These are phyloP conservation scores for Eudorina sp. DNA, from an alignment of 139 green algal species.

Conservation along the genomic window DNA sequence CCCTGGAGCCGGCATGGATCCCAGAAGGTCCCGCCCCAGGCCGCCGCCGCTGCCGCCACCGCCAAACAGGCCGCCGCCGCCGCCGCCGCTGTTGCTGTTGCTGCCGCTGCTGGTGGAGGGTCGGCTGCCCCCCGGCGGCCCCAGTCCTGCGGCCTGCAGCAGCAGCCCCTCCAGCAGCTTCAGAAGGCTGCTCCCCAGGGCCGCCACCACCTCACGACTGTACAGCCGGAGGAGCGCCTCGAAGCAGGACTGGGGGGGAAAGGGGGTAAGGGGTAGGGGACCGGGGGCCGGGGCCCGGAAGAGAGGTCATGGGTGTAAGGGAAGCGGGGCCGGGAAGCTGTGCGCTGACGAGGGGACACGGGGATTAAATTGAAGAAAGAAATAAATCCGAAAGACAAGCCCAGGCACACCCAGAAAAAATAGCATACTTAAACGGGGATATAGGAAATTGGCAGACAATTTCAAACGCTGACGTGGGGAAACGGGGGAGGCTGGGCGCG, in stretches of 20 bases:
- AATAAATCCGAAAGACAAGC: no score
- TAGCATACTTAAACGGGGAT: no score
- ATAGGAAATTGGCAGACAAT: no score
- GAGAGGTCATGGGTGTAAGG: no score
- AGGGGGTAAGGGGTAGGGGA: no score
- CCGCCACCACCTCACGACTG: slow-evolving; percentile 58
- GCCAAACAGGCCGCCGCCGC: neutral
- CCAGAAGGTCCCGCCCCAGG: neutral
- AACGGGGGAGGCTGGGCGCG: no score
- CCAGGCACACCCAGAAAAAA: no score
- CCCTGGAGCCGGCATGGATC: neutral
- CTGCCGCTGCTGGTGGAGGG: neutral
- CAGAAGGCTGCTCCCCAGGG: slow-evolving; percentile 54
- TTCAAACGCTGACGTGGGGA: no score
- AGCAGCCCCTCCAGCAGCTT: slow-evolving; percentile 60
- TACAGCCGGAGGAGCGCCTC: slow-evolving; percentile 69
- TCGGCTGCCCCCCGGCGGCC: neutral
- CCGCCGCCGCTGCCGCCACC: neutral
- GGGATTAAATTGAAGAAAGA: no score
- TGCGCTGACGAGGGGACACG: no score
- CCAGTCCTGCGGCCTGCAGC: neutral
- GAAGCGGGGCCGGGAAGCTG: no score
- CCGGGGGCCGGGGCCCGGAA: no score
- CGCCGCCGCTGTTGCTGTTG: neutral
- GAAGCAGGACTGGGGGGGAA: slow-evolving; percentile 2